A percentile compares a stretch with the other conserved stretches of the same genome.
Evolutionary conservation across 2,329 filamentous ascomycete genomes (phyloP).

Genomic region (Ophiosphaerella korrae): DNA sequence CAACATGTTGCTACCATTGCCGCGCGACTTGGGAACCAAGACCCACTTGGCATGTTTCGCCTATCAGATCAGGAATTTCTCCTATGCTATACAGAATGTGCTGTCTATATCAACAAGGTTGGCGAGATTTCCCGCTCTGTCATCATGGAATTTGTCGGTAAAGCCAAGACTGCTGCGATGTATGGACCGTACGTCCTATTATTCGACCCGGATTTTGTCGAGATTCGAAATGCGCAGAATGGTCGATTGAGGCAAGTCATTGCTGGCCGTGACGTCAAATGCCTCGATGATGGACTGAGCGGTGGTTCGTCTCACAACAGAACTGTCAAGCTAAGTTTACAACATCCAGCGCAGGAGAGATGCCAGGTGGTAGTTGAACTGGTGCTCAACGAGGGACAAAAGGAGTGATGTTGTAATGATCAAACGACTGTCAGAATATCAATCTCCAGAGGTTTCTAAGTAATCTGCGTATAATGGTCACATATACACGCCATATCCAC

Average conservation of each 20-base stretch:
- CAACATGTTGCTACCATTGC: slow-evolving; percentile 85
- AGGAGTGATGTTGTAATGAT: slow-evolving; percentile 46
- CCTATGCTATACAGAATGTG: slow-evolving; percentile 92
- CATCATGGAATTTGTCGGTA: slow-evolving; percentile 99
- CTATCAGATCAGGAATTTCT: slow-evolving; percentile 81
- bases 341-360: slow-evolving; percentile 83
- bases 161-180: slow-evolving; percentile 83
- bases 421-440: not conserved
- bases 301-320: slow-evolving; percentile 56
- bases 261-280: slow-evolving; percentile 84
- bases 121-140: slow-evolving; percentile 92
- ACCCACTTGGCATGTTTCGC: slow-evolving; percentile 94
- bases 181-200: slow-evolving; percentile 90
- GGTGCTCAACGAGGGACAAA: slow-evolving; percentile 86
- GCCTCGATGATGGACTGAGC: slow-evolving; percentile 72
- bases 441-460: not conserved
- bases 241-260: slow-evolving; percentile 93
- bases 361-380: slow-evolving; percentile 91
- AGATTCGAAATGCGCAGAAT: slow-evolving; percentile 96
- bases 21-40: slow-evolving; percentile 78
- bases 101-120: slow-evolving; percentile 97
- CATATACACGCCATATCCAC: not conserved
- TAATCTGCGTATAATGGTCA: not conserved
- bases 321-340: slow-evolving; percentile 93
- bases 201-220: slow-evolving; percentile 95